Evolutionary conservation across 2,329 filamentous ascomycete genomes (phyloP), one percentile per base, ranked within the genome.

Genomic region (Aspergillus spinulosporus): DNA sequence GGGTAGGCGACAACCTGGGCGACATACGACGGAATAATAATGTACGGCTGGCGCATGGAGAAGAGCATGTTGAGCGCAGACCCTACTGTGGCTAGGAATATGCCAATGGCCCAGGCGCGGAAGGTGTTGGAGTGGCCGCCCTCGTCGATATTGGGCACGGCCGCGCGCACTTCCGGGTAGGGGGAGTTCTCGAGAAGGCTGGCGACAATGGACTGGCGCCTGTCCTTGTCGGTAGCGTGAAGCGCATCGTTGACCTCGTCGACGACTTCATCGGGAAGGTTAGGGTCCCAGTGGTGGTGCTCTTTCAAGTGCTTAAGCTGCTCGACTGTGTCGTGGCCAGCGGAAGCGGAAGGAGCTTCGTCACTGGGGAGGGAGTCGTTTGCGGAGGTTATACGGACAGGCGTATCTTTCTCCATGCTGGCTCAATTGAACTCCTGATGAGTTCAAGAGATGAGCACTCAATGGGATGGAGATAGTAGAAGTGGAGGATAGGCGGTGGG

Each of bases 171-270:
- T 74, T 88, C 85, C 37, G 84, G 83, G 65, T 88, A 88, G 2
- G 85, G 85, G 47, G 85, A 88, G 68, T 88, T 84, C 56, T 88
- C 84, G 66, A 86, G 79, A 65, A 86, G 76, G 56, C 83, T 81
- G 62, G 82, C 79, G 64, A 85, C 82, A 62, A 86, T 79, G 57
- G 80, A 78, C 49, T 82, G 71, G 53, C 82, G 82, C 68, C 82
- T 81, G 63, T 81, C 82, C 61, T 79, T 76, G 69, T 85, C 82
- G 57, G 79, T 77, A 1, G 78, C 79, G 42, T 78, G 73, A 45
- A 86, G 76, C 28, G 80, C 84, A 44, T 81, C 77, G 57, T 87
- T 83, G 59, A 88, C 78, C 69, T 85, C 82, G 59, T 84, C 82
- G 50, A 83, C 73, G 47, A 86, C 79, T 59, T 86, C 83, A 58